Evolutionary conservation across 495 filamentous ascomycete species (phyloP), one percentile per base, ranked within the genome.

Genomic region (Neurospora sp.): DNA sequence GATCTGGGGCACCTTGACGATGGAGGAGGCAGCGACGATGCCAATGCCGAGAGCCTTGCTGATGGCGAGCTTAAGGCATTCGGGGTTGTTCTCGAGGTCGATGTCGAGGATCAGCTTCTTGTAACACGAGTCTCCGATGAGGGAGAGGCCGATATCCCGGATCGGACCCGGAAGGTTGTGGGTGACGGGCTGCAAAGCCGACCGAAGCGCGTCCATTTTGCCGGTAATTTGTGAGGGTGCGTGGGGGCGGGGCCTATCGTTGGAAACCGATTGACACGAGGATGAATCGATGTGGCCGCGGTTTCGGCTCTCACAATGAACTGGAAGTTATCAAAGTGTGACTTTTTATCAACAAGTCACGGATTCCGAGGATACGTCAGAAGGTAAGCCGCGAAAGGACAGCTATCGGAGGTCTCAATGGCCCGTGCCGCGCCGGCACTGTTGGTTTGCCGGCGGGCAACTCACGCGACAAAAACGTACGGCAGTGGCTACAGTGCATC

Each of bases 1-100:
- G 81, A 98, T 94, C 83, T 98, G 96, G 0, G 96, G 95, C 69
- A 99, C 88, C 85, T 99, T 99, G 84, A 99, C 93, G 76, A 98
- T 88, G 39, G 93, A 88, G 72, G 92, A 93, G 42, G 93, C 92
- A 73, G 88, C 90, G 77, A 99, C 92, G 83, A 98, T 99, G 80
- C 89, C 95, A 73, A 97, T 90, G 54, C 96, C 96, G 69, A 99
- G 91, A 14, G 86, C 92, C 84, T 98, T 98, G 77, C 93, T 96
- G 77, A 98, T 89, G 70, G 89, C 92, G 38, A 97, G 90, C 75
- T 94, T 92, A 71, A 96, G 84, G 86, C 96, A 99, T 70, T 86
- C 88, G 31, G 54, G 54, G 39, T 89, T 85, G 71, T 91, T 84
- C 77, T 88, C 85, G 54, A 90, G 85, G 83, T 96, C 91, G 79